Percentiles rank a stretch among this genome's conserved stretches.
Conservation (phyloP, 495 filamentous ascomycete genomes). For the Penicillium arizonense region DNA sequence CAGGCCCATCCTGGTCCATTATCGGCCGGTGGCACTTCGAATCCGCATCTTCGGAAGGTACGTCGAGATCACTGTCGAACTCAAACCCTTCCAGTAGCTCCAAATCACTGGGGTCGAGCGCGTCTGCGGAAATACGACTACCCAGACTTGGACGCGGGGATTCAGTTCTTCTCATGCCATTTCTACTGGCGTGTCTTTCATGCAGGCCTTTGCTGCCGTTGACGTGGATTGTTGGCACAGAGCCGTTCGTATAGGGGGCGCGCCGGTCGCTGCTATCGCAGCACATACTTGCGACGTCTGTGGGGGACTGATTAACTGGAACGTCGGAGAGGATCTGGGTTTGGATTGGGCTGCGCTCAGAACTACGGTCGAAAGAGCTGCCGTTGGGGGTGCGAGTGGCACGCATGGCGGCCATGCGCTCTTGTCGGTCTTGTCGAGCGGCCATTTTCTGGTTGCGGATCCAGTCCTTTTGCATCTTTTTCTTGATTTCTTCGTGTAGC, state of each 20-base stretch:
- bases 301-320: constrained; percentile 26
- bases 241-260: constrained; percentile 15
- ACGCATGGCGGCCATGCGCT: constrained; percentile 29
- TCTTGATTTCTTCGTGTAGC: constrained; percentile 40
- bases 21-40: constrained; percentile 3
- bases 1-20: constrained; percentile 2
- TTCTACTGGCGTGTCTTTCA: constrained; percentile 10
- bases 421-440: constrained; percentile 42
- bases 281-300: constrained; percentile 19
- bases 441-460: constrained; percentile 48
- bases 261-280: constrained; percentile 18
- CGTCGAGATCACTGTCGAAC: constrained; percentile 48
- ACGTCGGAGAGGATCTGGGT: constrained; percentile 22
- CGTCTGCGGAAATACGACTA: constrained; percentile 20
- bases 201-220: constrained; percentile 32
- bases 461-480: constrained; percentile 51
- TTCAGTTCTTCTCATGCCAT: constrained; percentile 9
- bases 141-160: constrained; percentile 31
- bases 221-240: constrained; percentile 33
- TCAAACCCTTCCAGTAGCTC: constrained; percentile 45
- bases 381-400: constrained; percentile 8
- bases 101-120: constrained; percentile 21
- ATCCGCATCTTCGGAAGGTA: constrained; percentile 35
- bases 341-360: constrained; percentile 5
- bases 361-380: constrained; percentile 1